Percentiles rank a stretch among this genome's conserved stretches.
These are phyloP conservation scores for Cairneyella variabilis DNA, from an alignment of 495 filamentous ascomycete species.

Conservation along the genomic window DNA sequence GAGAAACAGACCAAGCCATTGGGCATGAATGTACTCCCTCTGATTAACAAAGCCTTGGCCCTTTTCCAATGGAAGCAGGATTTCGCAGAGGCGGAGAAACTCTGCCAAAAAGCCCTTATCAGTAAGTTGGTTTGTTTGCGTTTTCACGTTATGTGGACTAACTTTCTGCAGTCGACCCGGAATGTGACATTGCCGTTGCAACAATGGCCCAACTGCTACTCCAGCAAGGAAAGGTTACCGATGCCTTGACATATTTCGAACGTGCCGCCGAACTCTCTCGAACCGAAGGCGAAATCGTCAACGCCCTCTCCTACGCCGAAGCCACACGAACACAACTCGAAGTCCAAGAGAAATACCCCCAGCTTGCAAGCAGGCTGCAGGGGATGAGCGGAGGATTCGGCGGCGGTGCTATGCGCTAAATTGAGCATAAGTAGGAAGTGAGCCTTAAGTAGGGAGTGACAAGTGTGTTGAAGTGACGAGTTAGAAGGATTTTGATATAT, in stretches of 20 bases:
- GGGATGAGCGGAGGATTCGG: slow-evolving; percentile 49
- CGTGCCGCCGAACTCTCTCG: slow-evolving; percentile 91
- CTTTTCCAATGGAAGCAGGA: slow-evolving; percentile 98
- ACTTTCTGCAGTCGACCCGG: slow-evolving; percentile 78
- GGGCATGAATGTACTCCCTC: slow-evolving; percentile 92
- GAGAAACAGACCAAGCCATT: slow-evolving; percentile 90
- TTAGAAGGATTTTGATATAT: neutral
- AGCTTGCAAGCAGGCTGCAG: slow-evolving; percentile 78
- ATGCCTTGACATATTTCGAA: slow-evolving; percentile 96
- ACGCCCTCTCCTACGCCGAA: slow-evolving; percentile 95
- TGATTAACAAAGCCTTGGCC: slow-evolving; percentile 98
- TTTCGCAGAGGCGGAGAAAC: slow-evolving; percentile 87
- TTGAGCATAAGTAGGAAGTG: slow-evolving; percentile 16
- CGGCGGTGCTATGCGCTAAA: slow-evolving; percentile 23
- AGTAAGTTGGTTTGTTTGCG: slow-evolving; percentile 56
- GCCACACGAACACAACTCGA: slow-evolving; percentile 95
- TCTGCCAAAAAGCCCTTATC: slow-evolving; percentile 95
- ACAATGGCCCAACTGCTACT: slow-evolving; percentile 99
- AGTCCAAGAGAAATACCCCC: slow-evolving; percentile 98
- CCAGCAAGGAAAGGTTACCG: slow-evolving; percentile 94
- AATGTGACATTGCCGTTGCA: slow-evolving; percentile 97
- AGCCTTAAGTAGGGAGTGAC: neutral
- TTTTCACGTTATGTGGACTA: slow-evolving; percentile 7
- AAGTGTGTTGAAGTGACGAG: neutral
- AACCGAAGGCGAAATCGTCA: slow-evolving; percentile 93